These are phyloP conservation scores for Colletotrichum godetiae DNA, from an alignment of 2,329 filamentous ascomycete genomes.

Conservation along the genomic window DNA sequence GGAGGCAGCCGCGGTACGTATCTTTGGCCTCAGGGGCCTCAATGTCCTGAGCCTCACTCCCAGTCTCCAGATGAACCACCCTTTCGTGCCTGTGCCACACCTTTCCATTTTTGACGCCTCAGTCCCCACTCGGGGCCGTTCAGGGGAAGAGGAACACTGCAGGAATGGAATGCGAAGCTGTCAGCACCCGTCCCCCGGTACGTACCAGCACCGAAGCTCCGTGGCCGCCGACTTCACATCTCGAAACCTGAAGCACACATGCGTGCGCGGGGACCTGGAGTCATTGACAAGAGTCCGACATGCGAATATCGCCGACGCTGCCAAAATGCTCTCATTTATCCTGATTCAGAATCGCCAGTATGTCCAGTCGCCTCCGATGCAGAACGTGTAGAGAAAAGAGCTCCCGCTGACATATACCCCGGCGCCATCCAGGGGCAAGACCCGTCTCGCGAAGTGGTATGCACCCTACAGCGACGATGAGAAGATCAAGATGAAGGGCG, in stretches of 20 bases:
- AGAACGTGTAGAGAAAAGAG: neutral
- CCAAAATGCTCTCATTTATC: conserved; percentile 78
- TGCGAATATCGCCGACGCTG: conserved; percentile 19
- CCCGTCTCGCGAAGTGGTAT: conserved; percentile 98
- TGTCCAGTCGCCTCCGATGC: neutral
- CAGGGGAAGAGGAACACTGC: neutral
- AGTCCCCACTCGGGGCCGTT: neutral
- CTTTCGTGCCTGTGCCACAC: too few relatives aligned
- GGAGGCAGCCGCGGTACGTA: neutral
- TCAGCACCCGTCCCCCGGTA: neutral
- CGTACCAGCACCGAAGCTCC: conserved; percentile 31
- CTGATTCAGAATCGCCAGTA: conserved; percentile 88
- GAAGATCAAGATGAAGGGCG: conserved; percentile 98
- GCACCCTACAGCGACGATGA: conserved; percentile 98
- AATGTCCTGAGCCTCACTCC: too few relatives aligned
- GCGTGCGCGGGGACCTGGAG: conserved; percentile 10
- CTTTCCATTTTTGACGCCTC: too few relatives aligned
- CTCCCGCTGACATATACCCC: conserved; percentile 10
- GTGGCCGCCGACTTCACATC: conserved; percentile 24
- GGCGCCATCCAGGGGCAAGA: conserved; percentile 81
- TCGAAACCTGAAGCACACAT: conserved; percentile 22
- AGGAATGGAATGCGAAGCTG: neutral
- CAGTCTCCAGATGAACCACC: too few relatives aligned
- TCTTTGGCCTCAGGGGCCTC: neutral
- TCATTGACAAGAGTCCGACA: neutral